Evolutionary conservation across 495 filamentous ascomycete species (phyloP).

Genomic region (Xylaria cubensis): DNA sequence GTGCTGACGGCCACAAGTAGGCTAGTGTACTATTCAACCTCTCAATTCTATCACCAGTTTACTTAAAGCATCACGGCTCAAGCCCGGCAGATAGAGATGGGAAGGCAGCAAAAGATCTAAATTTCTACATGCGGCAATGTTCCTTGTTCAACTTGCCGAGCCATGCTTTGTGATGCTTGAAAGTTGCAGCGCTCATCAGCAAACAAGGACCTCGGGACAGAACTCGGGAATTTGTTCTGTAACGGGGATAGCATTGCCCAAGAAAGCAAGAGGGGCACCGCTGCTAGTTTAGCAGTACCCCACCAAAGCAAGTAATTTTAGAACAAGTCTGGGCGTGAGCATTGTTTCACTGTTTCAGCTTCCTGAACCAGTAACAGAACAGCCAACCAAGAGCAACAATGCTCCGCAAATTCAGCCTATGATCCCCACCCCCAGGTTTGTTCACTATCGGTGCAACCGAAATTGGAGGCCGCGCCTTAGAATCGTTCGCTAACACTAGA

Average conservation of each 20-base stretch:
- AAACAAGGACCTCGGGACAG: too few relatives aligned
- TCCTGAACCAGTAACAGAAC: background rate
- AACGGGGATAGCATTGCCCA: background rate
- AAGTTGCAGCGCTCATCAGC: background rate
- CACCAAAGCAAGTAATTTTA: constrained; percentile 18
- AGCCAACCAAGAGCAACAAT: background rate
- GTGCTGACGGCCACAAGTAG: background rate
- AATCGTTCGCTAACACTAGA: background rate
- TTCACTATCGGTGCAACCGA: constrained; percentile 12
- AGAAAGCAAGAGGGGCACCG: background rate
- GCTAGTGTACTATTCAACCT: background rate
- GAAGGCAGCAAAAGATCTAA: background rate
- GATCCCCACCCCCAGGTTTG: background rate
- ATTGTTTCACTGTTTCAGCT: constrained; percentile 18
- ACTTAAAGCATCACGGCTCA: background rate
- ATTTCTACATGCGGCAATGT: background rate
- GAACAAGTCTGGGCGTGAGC: constrained; percentile 10
- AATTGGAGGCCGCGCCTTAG: background rate
- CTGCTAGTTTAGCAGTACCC: background rate
- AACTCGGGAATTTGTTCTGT: background rate
- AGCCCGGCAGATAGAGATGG: background rate
- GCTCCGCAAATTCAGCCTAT: background rate
- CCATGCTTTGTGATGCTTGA: background rate
- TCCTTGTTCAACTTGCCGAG: background rate
- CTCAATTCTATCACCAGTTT: background rate